phyloP scores from a whole-genome alignment of 176 grass and related monocot species.

The Dendrocalamus sinicus region DNA sequence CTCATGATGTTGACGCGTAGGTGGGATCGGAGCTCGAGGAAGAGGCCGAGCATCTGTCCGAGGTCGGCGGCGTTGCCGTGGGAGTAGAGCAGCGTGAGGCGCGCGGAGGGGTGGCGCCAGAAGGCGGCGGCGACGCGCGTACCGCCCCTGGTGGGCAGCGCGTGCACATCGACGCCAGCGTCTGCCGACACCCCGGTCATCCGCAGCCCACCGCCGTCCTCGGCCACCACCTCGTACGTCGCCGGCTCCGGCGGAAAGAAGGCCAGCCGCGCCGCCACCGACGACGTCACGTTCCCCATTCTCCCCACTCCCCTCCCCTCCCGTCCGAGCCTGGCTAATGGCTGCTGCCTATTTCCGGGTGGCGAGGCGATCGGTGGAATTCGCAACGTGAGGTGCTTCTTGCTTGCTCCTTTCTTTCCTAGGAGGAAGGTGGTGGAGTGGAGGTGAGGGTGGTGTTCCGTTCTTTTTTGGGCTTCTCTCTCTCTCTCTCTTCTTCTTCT shows the following conservation, averaged over 20 bases:
- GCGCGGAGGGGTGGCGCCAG: conserved; percentile 79
- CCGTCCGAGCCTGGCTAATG: conserved; percentile 12
- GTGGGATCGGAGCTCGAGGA: conserved; percentile 90
- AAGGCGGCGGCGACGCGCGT: conserved; percentile 81
- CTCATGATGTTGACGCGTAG: conserved; percentile 99
- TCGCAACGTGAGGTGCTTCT: conserved; percentile 32
- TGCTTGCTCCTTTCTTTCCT: conserved; percentile 21
- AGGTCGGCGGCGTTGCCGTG: conserved; percentile 98
- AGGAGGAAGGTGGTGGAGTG: conserved; percentile 17
- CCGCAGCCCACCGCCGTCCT: conserved; percentile 31
- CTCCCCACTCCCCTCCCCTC: background rate
- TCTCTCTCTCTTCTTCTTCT: background rate
- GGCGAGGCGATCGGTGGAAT: background rate
- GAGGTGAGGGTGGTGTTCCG: background rate
- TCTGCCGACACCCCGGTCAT: conserved; percentile 63
- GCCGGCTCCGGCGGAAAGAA: conserved; percentile 98
- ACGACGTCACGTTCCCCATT: conserved; percentile 98
- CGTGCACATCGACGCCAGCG: conserved; percentile 65
- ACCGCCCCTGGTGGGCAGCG: conserved; percentile 64
- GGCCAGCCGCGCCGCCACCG: conserved; percentile 91
- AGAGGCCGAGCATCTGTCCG: conserved; percentile 96
- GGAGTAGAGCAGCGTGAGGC: conserved; percentile 88
- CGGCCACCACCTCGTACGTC: conserved; percentile 73
- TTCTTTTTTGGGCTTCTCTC: background rate
- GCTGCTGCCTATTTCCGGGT: conserved; percentile 44